A percentile compares a stretch with the other conserved stretches of the same genome.
Conservation (phyloP, 305 asterid genomes). For the Andrographis paniculata region DNA sequence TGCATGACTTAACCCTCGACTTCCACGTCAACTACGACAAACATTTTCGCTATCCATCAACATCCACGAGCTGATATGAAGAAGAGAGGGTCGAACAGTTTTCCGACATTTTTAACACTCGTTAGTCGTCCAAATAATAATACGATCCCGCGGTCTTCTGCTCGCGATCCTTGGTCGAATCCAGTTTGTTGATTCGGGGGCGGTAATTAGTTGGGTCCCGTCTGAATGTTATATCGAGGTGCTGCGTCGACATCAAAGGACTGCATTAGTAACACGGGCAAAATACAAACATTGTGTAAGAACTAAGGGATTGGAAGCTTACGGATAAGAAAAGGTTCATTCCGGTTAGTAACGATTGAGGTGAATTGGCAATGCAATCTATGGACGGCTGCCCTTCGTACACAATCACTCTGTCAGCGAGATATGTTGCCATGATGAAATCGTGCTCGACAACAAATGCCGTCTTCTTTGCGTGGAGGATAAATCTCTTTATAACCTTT, state of each 20-base stretch:
- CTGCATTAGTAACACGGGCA: constrained; percentile 32
- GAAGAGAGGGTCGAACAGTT: constrained; percentile 77
- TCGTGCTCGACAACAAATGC: constrained; percentile 96
- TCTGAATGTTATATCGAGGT: constrained; percentile 87
- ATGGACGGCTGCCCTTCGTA: constrained; percentile 82
- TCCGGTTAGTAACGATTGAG: constrained; percentile 91
- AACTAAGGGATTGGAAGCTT: constrained; percentile 31
- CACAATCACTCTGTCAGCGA: constrained; percentile 93
- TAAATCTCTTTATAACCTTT: constrained; percentile 88
- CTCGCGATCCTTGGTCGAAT: constrained; percentile 79
- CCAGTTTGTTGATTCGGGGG: constrained; percentile 85
- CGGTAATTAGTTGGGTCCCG: constrained; percentile 87
- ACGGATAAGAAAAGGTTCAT: constrained; percentile 95
- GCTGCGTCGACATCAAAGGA: constrained; percentile 92
- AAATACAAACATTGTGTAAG: neutral
- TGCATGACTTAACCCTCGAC: too few relatives aligned
- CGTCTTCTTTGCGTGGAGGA: constrained; percentile 93
- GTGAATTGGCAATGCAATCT: constrained; percentile 84
- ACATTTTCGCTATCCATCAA: constrained; percentile 61
- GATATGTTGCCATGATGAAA: constrained; percentile 97
- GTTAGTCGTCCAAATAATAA: constrained; percentile 79
- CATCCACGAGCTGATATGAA: too few relatives aligned
- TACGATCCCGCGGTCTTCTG: constrained; percentile 86
- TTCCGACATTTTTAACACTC: constrained; percentile 67
- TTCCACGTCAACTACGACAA: neutral